Conservation (phyloP, 768 basidiomycete genomes). For the Russula ochroleuca region DNA sequence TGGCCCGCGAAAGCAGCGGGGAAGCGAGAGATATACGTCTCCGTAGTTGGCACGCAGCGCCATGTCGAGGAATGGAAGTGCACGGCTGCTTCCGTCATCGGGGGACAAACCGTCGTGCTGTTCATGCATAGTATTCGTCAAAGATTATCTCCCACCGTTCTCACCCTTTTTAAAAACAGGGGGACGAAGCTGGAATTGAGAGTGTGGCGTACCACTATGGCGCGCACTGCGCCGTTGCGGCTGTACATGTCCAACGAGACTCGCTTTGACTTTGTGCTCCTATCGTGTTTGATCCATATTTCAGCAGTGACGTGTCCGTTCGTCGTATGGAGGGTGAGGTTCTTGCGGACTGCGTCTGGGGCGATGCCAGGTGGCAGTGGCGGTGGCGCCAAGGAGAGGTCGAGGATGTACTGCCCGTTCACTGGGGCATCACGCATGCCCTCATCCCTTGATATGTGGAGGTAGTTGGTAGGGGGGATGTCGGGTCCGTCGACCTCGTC, state of each 20-base stretch:
- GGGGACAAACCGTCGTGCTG: too few relatives aligned
- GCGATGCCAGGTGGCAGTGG: not conserved
- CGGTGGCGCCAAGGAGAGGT: not conserved
- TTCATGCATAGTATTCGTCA: too few relatives aligned
- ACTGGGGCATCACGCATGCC: not conserved
- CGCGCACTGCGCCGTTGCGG: not conserved
- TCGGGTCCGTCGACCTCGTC: not conserved
- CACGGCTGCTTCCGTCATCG: too few relatives aligned
- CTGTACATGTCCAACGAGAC: not conserved
- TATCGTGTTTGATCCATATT: not conserved
- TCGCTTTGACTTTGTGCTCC: not conserved
- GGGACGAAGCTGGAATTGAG: too few relatives aligned
- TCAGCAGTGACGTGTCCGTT: constrained; percentile 4
- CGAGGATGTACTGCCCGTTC: constrained; percentile 1
- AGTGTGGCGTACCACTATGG: constrained; percentile 2
- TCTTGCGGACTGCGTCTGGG: not conserved
- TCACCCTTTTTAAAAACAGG: not conserved
- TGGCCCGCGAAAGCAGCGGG: constrained; percentile 7
- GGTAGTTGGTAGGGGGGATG: not conserved
- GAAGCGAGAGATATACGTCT: constrained; percentile 8
- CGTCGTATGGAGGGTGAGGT: constrained; percentile 6
- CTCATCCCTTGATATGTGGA: not conserved
- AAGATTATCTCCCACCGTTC: too few relatives aligned
- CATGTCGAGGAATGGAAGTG: too few relatives aligned
- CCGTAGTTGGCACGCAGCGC: not conserved